Conservation (phyloP, 139 green algal genomes). For the Dunaliella sp. region DNA sequence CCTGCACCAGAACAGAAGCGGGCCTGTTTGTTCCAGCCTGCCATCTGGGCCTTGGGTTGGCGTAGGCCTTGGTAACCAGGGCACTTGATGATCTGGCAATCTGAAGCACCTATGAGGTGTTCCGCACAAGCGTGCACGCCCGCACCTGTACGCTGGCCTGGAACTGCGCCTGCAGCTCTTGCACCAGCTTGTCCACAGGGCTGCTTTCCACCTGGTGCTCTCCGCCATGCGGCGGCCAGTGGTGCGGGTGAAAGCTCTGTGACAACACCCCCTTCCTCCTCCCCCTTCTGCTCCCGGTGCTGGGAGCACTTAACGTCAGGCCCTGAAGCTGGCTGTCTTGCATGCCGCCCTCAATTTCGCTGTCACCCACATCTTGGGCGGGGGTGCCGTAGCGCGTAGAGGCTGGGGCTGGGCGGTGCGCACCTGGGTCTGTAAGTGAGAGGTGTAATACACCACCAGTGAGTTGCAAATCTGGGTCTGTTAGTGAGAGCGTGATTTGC, state of each 20-base stretch:
- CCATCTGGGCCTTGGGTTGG: background rate
- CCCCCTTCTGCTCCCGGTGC: background rate
- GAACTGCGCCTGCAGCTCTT: background rate
- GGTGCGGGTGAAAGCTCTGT: background rate
- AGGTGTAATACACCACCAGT: background rate
- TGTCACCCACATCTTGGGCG: background rate
- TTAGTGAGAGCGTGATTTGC: too few species aligned
- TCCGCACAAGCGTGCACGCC: background rate
- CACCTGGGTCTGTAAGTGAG: background rate
- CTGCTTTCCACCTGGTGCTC: background rate
- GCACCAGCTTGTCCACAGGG: slow-evolving; percentile 1
- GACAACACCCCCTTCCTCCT: background rate
- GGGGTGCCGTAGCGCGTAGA: background rate
- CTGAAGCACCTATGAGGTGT: too few species aligned
- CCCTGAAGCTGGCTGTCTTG: background rate
- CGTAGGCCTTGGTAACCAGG: background rate
- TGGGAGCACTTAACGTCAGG: too few species aligned
- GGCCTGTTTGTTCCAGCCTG: too few species aligned
- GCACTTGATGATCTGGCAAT: background rate
- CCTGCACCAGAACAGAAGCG: background rate
- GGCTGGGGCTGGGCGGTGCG: background rate
- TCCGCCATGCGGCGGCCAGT: background rate
- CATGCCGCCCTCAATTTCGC: background rate
- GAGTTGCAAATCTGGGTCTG: background rate
- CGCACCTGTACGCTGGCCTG: background rate